phyloP scores from a whole-genome alignment of 345 rosid species.

The Brassica cretica region DNA sequence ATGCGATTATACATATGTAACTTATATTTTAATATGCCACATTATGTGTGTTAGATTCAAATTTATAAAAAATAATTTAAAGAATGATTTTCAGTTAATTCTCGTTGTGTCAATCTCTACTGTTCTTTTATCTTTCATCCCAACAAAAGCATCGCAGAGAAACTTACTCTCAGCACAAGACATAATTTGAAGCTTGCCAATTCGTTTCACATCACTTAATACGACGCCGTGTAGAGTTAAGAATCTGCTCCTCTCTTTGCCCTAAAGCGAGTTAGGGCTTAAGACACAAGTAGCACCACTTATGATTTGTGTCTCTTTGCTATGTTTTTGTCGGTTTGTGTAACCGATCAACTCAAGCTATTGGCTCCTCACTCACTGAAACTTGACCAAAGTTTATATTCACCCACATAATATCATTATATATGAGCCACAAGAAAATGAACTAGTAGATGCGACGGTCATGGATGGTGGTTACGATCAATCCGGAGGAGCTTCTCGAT shows the following conservation, averaged over 20 bases:
- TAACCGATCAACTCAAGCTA: constrained; percentile 44
- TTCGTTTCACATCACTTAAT: constrained; percentile 7
- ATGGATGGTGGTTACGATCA: constrained; percentile 44
- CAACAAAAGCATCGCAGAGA: constrained; percentile 26
- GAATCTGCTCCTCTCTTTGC: constrained; percentile 31
- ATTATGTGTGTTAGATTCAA: neutral
- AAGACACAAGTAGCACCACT: constrained; percentile 26
- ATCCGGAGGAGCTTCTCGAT: constrained; percentile 31
- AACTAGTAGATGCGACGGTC: constrained; percentile 28
- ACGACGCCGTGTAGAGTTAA: constrained; percentile 34
- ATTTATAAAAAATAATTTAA: neutral
- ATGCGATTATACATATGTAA: neutral
- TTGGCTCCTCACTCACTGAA: constrained; percentile 37
- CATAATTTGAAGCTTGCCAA: constrained; percentile 28
- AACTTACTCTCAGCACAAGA: constrained; percentile 18
- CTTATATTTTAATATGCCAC: neutral
- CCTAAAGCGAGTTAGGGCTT: constrained; percentile 42
- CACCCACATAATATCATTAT: constrained; percentile 19
- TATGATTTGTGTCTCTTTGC: constrained; percentile 36
- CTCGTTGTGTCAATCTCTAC: constrained; percentile 5
- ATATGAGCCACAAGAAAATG: constrained; percentile 30
- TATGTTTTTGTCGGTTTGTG: constrained; percentile 40
- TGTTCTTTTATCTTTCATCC: constrained; percentile 10
- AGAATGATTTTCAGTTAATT: constrained; percentile 26
- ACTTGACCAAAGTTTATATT: constrained; percentile 25